Evolutionary conservation across 805 yeast species (phyloP), one percentile per base, ranked within the genome.

Genomic region (Schwanniomyces sp.): DNA sequence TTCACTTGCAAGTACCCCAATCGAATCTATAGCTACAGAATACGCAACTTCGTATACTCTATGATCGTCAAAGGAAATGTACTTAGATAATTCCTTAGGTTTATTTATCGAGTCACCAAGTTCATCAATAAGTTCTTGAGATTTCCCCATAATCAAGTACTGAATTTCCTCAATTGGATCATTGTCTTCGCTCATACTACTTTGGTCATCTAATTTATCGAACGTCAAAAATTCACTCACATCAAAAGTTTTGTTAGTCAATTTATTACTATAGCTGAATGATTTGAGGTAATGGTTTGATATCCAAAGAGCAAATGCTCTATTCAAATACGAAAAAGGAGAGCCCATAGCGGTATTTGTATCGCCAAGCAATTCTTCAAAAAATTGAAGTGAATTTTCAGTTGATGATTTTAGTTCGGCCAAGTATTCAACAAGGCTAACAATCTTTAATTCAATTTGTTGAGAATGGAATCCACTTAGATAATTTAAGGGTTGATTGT

Each of bases 1-100:
- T 1, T 47, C 42, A 3, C 44, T 49, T 0, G 74, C 56, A 2
- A 70, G 53, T 1, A 48, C 46, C 1, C 71, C 72, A 16, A 84
- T 70, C 0, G 83, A 57, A 43, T 75, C 76, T 4, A 83, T 50
- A 0, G 85, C 74, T 10, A 77, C 66, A 2, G 69, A 60, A 37
- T 64, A 66, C 8, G 75, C 53, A 29, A 57, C 53, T 44, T 66
- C 70, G 27, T 56, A 47, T 0, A 55, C 48, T 17, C 46, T 43
- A 30, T 36, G 41, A 36, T 18, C 21, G 9, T 43, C 41, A 11
- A 37, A 38, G 27, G 14, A 49, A 54, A 44, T 47, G 8, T 32
- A 14, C 11, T 11, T 41, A 7, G 45, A 44, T 7, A 36, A 2
- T 17, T 27, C 30, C 12, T 40, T 40, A 5, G 43, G 57, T 32